These are phyloP conservation scores for Penicillium canescens DNA, from an alignment of 495 filamentous ascomycete genomes.

Conservation along the genomic window DNA sequence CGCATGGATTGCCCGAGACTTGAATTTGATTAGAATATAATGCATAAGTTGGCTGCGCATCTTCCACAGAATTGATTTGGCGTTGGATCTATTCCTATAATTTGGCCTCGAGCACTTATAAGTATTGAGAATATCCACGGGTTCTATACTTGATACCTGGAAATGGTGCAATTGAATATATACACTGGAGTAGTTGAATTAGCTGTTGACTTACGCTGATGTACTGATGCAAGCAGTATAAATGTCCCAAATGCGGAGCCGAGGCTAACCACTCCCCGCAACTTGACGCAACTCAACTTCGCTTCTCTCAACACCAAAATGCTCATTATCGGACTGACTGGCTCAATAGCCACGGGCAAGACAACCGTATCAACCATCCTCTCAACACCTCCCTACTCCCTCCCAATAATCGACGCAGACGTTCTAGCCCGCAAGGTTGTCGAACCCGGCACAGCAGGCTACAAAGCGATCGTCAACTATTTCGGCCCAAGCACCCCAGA, in stretches of 20 bases:
- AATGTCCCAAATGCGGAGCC: constrained; percentile 11
- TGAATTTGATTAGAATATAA: constrained; percentile 10
- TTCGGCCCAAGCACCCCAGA: constrained; percentile 83
- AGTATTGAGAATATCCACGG: background rate
- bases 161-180: no score
- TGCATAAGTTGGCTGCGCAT: background rate
- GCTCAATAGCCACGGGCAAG: constrained; percentile 97
- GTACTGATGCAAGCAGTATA: background rate
- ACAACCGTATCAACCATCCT: constrained; percentile 90
- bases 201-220: background rate
- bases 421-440: constrained; percentile 86
- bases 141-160: no score
- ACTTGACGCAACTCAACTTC: background rate
- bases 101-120: background rate
- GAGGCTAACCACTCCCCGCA: constrained; percentile 24
- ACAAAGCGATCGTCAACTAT: constrained; percentile 74
- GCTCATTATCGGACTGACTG: constrained; percentile 94
- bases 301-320: constrained; percentile 45
- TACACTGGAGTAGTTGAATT: no score
- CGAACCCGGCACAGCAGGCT: constrained; percentile 81
- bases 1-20: constrained; percentile 35
- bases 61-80: no score
- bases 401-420: constrained; percentile 96
- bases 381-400: constrained; percentile 71
- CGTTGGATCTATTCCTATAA: background rate